phyloP scores from a whole-genome alignment of 176 grass and related monocot genomes.

The Lolium multiflorum region DNA sequence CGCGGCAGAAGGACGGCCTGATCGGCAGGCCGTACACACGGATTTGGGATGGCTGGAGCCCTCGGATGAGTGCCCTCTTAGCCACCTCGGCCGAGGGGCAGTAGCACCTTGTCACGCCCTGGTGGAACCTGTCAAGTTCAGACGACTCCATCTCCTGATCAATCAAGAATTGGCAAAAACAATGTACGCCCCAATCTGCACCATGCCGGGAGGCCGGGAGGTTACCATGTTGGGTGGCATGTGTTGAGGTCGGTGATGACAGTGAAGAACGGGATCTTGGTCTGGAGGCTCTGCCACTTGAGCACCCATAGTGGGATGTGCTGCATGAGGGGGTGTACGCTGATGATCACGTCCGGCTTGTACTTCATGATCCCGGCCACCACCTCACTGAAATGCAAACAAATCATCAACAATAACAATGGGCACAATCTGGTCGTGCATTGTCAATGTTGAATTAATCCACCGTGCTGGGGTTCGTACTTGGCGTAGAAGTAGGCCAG shows the following conservation, averaged over 20 bases:
- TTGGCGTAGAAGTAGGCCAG: slow-evolving; percentile 90
- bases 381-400: slow-evolving; percentile 57
- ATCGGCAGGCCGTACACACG: slow-evolving; percentile 78
- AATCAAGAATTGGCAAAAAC: not conserved
- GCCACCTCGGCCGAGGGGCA: slow-evolving; percentile 84
- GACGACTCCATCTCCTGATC: not conserved
- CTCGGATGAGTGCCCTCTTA: slow-evolving; percentile 62
- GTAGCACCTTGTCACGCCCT: slow-evolving; percentile 81
- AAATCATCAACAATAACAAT: not conserved
- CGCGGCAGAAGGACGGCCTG: slow-evolving; percentile 82
- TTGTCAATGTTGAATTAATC: not conserved
- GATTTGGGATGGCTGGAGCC: slow-evolving; percentile 70
- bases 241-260: slow-evolving; percentile 88
- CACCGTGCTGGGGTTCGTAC: slow-evolving; percentile 35
- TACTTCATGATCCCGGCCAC: slow-evolving; percentile 89
- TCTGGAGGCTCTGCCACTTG: slow-evolving; percentile 84
- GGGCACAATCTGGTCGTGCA: not conserved
- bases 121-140: slow-evolving; percentile 67
- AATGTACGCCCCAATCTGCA: no score
- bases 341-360: slow-evolving; percentile 88
- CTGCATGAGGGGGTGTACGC: slow-evolving; percentile 97
- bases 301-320: slow-evolving; percentile 95
- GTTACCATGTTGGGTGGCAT: slow-evolving; percentile 91
- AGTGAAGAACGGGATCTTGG: slow-evolving; percentile 75
- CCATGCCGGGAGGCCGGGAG: not conserved